phyloP scores from a whole-genome alignment of 2,329 filamentous ascomycete species.

The Sporothrix dimorphospora region DNA sequence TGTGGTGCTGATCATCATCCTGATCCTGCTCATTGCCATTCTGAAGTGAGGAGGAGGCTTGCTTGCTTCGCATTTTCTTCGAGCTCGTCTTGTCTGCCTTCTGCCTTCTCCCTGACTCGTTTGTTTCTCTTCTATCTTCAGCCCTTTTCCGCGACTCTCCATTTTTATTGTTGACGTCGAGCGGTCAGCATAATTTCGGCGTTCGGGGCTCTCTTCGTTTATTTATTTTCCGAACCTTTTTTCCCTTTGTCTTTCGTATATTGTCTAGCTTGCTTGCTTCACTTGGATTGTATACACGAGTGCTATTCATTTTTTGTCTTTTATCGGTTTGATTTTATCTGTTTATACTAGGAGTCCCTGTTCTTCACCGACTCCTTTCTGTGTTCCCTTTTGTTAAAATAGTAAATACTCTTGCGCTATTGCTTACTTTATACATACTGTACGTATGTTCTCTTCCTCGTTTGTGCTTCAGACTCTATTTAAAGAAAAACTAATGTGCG shows the following conservation, averaged over 20 bases:
- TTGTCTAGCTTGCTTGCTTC: not conserved
- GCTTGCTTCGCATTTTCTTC: not conserved
- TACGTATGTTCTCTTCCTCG: not conserved
- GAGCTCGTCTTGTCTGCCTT: not conserved
- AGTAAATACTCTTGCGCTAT: slow-evolving; percentile 2
- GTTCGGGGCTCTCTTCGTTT: not conserved
- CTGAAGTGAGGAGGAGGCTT: slow-evolving; percentile 59
- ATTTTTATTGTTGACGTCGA: slow-evolving; percentile 8
- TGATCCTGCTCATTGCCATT: slow-evolving; percentile 81
- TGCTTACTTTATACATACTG: not conserved
- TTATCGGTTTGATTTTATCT: not conserved
- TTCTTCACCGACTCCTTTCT: not conserved
- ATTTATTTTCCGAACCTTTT: not conserved
- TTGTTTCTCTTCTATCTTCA: not conserved
- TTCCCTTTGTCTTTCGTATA: not conserved
- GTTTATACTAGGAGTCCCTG: not conserved
- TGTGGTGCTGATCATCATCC: slow-evolving; percentile 77
- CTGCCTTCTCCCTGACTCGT: not conserved
- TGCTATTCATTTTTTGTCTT: not conserved
- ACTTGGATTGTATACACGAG: not conserved
- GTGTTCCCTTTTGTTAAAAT: not conserved
- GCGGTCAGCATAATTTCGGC: slow-evolving; percentile 22
- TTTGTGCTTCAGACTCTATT: not conserved
- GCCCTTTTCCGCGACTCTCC: not conserved
- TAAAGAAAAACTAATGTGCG: not conserved